Conservation (phyloP, 495 filamentous ascomycete genomes). For the Penicillium lagena region DNA sequence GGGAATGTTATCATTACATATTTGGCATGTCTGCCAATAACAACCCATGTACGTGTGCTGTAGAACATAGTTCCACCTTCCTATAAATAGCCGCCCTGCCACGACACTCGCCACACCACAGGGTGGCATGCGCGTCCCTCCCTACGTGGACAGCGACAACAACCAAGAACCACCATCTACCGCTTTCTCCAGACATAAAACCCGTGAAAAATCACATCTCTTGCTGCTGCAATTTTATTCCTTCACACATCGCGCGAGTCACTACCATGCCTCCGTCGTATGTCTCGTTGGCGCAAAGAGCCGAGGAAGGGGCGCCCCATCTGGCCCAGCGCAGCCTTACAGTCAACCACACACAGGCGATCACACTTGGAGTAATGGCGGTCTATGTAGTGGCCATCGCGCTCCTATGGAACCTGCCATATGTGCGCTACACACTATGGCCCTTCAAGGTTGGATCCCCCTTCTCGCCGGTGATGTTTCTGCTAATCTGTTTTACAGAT, state of each 20-base stretch:
- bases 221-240: not conserved
- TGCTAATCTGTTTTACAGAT: slow-evolving; percentile 41
- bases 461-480: not conserved
- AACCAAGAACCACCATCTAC: not conserved
- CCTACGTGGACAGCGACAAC: not conserved
- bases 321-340: slow-evolving; percentile 46
- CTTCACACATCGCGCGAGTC: not conserved
- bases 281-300: slow-evolving; percentile 14
- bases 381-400: slow-evolving; percentile 71
- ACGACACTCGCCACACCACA: not conserved
- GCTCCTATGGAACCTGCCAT: slow-evolving; percentile 72
- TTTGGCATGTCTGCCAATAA: too few species aligned
- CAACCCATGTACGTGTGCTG: not conserved
- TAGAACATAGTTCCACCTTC: not conserved
- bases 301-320: slow-evolving; percentile 21
- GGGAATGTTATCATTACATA: too few species aligned
- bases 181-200: not conserved
- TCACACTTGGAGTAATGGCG: slow-evolving; percentile 63
- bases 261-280: slow-evolving; percentile 28
- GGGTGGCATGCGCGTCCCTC: not conserved
- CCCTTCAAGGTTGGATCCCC: slow-evolving; percentile 63
- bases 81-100: not conserved
- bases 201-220: not conserved
- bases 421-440: slow-evolving; percentile 66
- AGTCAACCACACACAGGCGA: slow-evolving; percentile 64